Evolutionary conservation across 2,329 filamentous ascomycete species (phyloP).

Genomic region (Orbilia quercus): DNA sequence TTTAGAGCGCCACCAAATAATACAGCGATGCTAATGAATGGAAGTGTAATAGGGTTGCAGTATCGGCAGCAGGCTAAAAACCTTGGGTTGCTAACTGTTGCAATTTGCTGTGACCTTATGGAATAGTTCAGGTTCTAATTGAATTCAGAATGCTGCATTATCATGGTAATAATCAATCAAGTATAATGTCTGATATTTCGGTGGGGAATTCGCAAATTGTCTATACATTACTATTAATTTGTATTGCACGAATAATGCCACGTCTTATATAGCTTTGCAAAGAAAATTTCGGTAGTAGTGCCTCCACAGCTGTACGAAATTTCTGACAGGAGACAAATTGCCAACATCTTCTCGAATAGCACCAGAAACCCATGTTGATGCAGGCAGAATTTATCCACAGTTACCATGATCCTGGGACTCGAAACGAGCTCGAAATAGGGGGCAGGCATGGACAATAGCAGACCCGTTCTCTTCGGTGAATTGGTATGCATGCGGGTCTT

Average conservation of each 20-base stretch:
- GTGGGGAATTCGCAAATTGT: constrained; percentile 9
- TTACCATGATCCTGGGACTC: constrained; percentile 53
- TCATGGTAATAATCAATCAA: not conserved
- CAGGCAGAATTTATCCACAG: constrained; percentile 52
- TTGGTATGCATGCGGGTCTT: constrained; percentile 40
- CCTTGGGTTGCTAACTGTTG: not conserved
- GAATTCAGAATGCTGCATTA: not conserved
- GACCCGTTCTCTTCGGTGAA: not conserved
- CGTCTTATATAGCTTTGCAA: too few species aligned
- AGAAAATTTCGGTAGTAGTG: constrained; percentile 19
- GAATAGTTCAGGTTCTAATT: constrained; percentile 14
- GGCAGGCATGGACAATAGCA: constrained; percentile 6
- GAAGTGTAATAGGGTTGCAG: constrained; percentile 37
- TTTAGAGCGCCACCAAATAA: constrained; percentile 49
- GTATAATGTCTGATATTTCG: not conserved
- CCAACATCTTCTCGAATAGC: constrained; percentile 30
- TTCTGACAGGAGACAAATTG: constrained; percentile 10
- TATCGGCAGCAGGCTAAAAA: constrained; percentile 11
- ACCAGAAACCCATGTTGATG: constrained; percentile 33
- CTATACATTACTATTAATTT: not conserved
- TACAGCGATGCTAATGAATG: too few species aligned
- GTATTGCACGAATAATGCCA: too few species aligned
- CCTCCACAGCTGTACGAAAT: constrained; percentile 13
- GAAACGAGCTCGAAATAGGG: constrained; percentile 53
- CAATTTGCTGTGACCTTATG: too few species aligned